A percentile compares a stretch with the other conserved stretches of the same genome.
phyloP scores from a whole-genome alignment of 2,329 filamentous ascomycete genomes.

The Aureobasidium sp. region DNA sequence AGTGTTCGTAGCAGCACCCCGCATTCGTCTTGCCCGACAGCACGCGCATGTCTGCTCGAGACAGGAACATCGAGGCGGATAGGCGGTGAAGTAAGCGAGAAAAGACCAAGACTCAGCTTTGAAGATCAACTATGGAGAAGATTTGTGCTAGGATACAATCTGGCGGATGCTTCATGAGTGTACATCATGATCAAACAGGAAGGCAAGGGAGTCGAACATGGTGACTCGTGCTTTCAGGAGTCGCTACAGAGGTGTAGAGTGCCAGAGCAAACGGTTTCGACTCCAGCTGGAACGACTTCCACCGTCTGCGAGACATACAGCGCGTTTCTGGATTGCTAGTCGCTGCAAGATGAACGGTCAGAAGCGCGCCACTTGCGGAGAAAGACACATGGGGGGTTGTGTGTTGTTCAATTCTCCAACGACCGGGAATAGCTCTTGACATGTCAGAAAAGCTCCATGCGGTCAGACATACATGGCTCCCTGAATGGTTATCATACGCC shows the following conservation, averaged over 20 bases:
- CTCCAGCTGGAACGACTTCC: not conserved
- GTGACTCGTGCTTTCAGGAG: not conserved
- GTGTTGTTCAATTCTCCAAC: not conserved
- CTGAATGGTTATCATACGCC: not conserved
- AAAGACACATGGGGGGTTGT: not conserved
- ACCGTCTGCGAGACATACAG: not conserved
- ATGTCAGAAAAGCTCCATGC: not conserved
- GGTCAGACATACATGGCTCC: not conserved
- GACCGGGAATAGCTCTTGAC: not conserved
- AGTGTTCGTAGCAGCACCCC: conserved; percentile 2
- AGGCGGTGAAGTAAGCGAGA: not conserved
- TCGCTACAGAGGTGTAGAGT: not conserved
- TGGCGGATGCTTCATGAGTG: not conserved
- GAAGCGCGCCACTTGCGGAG: conserved; percentile 4
- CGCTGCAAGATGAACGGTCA: not conserved
- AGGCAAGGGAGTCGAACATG: not conserved
- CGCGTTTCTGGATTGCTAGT: not conserved
- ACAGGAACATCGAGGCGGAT: not conserved
- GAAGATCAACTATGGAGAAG: conserved; percentile 2
- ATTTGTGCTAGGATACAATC: conserved; percentile 3
- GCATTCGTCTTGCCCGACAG: conserved; percentile 6
- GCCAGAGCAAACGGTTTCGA: not conserved
- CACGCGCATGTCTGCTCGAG: conserved; percentile 4
- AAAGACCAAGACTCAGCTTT: not conserved
- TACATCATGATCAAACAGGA: not conserved